These are phyloP conservation scores for Talaromyces sp. DNA, from an alignment of 2,329 filamentous ascomycete species.

Conservation along the genomic window DNA sequence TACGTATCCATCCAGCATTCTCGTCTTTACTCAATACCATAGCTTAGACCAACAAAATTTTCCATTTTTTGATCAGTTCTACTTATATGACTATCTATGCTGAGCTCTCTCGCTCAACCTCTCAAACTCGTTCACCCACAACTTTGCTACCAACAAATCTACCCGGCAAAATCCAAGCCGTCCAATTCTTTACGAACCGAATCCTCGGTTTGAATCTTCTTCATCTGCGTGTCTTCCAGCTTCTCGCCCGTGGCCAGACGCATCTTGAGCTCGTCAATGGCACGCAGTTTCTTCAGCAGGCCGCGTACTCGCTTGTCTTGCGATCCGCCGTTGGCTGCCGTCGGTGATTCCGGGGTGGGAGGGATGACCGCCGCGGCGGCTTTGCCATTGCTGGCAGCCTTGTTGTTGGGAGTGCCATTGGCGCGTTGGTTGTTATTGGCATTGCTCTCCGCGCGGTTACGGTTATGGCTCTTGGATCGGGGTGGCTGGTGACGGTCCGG, in stretches of 20 bases:
- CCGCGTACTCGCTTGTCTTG: slow-evolving; percentile 92
- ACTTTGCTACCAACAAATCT: too few relatives aligned
- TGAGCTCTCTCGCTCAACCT: too few relatives aligned
- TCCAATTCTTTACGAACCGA: slow-evolving; percentile 79
- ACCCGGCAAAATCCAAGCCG: slow-evolving; percentile 48
- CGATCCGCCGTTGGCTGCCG: slow-evolving; percentile 52
- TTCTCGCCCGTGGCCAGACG: slow-evolving; percentile 90
- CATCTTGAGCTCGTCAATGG: slow-evolving; percentile 98
- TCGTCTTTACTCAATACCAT: not conserved
- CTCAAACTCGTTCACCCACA: not conserved
- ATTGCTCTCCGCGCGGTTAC: slow-evolving; percentile 16
- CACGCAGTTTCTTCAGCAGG: slow-evolving; percentile 92
- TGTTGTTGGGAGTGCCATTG: not conserved
- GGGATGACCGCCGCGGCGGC: slow-evolving; percentile 17
- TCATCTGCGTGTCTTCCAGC: slow-evolving; percentile 95
- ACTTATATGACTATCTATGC: not conserved
- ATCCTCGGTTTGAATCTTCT: slow-evolving; percentile 91
- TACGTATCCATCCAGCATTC: not conserved
- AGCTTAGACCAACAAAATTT: not conserved
- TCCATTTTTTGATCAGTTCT: slow-evolving; percentile 1
- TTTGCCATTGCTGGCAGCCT: slow-evolving; percentile 23
- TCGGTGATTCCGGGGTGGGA: slow-evolving; percentile 29
- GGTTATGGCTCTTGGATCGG: slow-evolving; percentile 11
- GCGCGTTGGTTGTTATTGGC: slow-evolving; percentile 6
- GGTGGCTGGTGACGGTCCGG: slow-evolving; percentile 23